Evolutionary conservation across 2,329 filamentous ascomycete species (phyloP), one percentile per base, ranked within the genome.

Genomic region (Coniochaeta pulveracea): DNA sequence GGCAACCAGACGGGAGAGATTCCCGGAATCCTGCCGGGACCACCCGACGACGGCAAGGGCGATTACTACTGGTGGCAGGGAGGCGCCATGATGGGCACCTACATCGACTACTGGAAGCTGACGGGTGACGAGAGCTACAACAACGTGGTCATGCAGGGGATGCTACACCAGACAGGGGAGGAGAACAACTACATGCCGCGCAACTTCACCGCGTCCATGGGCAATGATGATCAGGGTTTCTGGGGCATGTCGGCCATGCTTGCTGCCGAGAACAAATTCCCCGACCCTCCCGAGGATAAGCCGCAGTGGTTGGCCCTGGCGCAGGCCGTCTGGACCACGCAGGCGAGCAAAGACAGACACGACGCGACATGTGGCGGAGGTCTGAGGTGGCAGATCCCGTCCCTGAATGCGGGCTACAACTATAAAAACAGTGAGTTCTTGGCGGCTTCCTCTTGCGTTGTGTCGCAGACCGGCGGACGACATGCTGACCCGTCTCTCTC

Each of bases 361-460:
- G 67, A 65, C 5, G 50, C 61, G 0, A 63, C 62, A 2, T 88
- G 83, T 46, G 62, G 64, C 15, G 82, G 82, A 42, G 83, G 82
- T 8, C 49, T 88, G 44, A 65, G 80, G 45, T 85, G 81, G 80
- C 83, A 91, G 59, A 80, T 89, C 38, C 83, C 76, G 36, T 61
- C 71, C 2, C 77, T 79, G 43, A 85, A 88, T 48, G 66, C 63
- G 19, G 84, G 84, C 16, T 91, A 83, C 52, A 69, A 77, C 47
- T 86, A 88, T 61, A 89, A 77, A 52, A 77, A 76, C 45, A 77
- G 75, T 44, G 68, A 66, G 18, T 66, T 64, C 39, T n/a, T 24
- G 22, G 22, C 22, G 9, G n/a, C 22, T 24, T 24, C n/a, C 22
- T n/a, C 22, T 24, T 24, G 22, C 22, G 9, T 24, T n/a, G 9